Conservation (phyloP, 345 rosid species). For the Sonneratia caseolaris region DNA sequence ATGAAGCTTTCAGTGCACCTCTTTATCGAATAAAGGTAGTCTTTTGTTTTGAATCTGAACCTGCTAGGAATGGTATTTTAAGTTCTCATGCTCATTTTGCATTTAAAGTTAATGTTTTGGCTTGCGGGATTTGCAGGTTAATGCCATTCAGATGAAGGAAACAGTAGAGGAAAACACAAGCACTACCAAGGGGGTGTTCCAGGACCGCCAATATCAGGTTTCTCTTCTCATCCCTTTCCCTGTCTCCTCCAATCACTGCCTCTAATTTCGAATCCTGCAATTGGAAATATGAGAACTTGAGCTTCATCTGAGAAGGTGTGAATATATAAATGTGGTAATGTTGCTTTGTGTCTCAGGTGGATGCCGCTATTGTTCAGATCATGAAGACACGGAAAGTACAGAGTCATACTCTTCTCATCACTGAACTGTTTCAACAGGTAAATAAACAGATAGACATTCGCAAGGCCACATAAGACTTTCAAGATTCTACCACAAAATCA, state of each 20-base stretch:
- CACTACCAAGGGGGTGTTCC: slow-evolving; percentile 96
- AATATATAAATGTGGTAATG: not conserved
- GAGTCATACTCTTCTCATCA: slow-evolving; percentile 94
- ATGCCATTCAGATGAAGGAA: slow-evolving; percentile 99
- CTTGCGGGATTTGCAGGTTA: slow-evolving; percentile 46
- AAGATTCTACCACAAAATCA: not conserved
- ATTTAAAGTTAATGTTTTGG: not conserved
- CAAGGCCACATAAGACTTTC: not conserved
- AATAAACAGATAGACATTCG: not conserved
- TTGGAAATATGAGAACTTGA: not conserved
- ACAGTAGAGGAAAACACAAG: slow-evolving; percentile 97
- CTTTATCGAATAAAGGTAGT: slow-evolving; percentile 82
- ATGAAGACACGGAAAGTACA: slow-evolving; percentile 98
- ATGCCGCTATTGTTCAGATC: slow-evolving; percentile 96
- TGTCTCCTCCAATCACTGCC: not conserved
- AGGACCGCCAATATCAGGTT: slow-evolving; percentile 99
- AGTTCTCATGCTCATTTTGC: not conserved
- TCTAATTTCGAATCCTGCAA: not conserved
- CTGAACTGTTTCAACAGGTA: slow-evolving; percentile 99
- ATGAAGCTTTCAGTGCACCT: slow-evolving; percentile 68
- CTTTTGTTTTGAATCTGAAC: not conserved
- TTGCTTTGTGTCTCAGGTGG: slow-evolving; percentile 39
- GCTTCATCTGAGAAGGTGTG: not conserved
- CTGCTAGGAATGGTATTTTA: not conserved
- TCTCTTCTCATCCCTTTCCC: not conserved